Base-by-base conservation (phyloP, 2,329 filamentous ascomycete species). In the Ceratocystis ficicola region DNA sequence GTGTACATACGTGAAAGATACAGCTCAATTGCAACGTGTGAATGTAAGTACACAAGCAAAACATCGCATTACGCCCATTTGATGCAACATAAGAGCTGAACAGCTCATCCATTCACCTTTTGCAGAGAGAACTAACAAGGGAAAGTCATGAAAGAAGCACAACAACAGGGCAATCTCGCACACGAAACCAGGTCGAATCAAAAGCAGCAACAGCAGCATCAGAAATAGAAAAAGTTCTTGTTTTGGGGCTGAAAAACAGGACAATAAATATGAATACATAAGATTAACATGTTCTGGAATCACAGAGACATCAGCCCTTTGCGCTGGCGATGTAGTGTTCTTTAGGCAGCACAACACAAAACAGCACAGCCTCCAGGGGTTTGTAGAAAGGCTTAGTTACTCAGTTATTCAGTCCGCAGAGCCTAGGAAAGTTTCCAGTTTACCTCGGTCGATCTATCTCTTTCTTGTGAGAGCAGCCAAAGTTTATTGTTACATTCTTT, bases 251-350 rank as follows among this genome's bases (percentile, higher is more conserved):
- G 52, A 59, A 8, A 41, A 41, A 3, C 4, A 12, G 36, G 3
- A 10, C 10, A 12, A 41, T 41, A 41, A 41, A 41, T 41, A 41
- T 12, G 12, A 41, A 41, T 41, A 41, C 4, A 30, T 32, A n/a
- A 59, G 17, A 59, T 59, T 17, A 2, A 59, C n/a, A n/a, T 59
- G 52, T 59, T 32, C 52, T 59, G 15, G 28, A 32, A 36, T 59
- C 52, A 59, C 52, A 59, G 52, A 59, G 25, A 59, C 52, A 30
- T 32, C 52, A 59, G 52, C 52, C 52, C 52, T 30, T 59, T 59
- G 52, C 25, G 52, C 52, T 59, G 52, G 28, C 28, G 28, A 5
- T 59, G 52, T 30, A 32, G 52, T 59, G 52, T 59, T n/a, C 52
- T 8, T 59, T 15, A n/a, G 17, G 10, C 52, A 59, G 17, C 52